Evolutionary conservation across 805 yeast genomes (phyloP), one percentile per base, ranked within the genome.

Genomic region (Wickerhamomyces strasburgensis): DNA sequence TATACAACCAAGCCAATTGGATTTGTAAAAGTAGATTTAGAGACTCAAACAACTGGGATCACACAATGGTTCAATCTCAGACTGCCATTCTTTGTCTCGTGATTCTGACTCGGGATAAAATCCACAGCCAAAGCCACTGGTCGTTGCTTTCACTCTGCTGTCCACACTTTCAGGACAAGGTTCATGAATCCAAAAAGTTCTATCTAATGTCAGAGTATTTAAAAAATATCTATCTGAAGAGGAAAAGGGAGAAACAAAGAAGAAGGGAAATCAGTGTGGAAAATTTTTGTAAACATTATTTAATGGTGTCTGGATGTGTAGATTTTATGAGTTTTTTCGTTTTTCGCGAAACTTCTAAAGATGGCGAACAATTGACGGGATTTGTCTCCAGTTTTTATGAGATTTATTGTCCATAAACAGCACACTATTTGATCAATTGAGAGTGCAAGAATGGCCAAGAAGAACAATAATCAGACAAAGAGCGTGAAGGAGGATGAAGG

Each of bases 131-230:
- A 11, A 18, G 14, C 19, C 11, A 21, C 25, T 21, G 7, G 7
- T 21, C 40, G 37, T 62, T 45, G 37, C 31, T 70, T 57, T 70
- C 39, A 53, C 74, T 69, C 73, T 61, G 74, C 66, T 68, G 75
- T 70, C 75, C 74, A 64, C 75, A 58, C 74, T 58, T 47, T 52
- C 51, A 51, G 56, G 56, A 52, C 49, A 50, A 31, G 56, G 49
- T 42, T 38, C 40, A 51, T 40, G 47, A 49, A 55, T 49, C 34
- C 40, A 60, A 54, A 48, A 61, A 61, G 70, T 57, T 66, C 70
- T 65, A 61, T 59, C 60, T 57, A 58, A 50, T 38, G 48, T 60
- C 68, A 61, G 66, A 64, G 65, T 48, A 43, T 30, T 39, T 37
- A 19, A 44, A 44, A 49, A 39, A 51, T 49, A 48, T 56, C 52